These are phyloP conservation scores for Ophiostoma ips DNA, from an alignment of 2,329 filamentous ascomycete genomes.

Conservation along the genomic window DNA sequence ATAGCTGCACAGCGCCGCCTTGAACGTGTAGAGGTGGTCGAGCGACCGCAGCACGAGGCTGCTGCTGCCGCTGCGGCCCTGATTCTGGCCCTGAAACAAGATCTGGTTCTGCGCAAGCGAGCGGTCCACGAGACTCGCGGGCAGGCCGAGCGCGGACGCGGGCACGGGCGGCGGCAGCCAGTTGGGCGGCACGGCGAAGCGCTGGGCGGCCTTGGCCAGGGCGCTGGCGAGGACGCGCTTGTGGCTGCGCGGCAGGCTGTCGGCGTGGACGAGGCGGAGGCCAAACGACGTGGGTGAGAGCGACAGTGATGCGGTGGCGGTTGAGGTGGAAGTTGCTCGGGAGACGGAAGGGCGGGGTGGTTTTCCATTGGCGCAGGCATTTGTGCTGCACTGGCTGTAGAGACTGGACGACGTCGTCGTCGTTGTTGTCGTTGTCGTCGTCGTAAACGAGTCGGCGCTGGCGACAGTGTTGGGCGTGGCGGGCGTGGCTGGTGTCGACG, in stretches of 20 bases:
- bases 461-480: neutral
- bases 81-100: slow-evolving; percentile 44
- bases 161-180: slow-evolving; percentile 31
- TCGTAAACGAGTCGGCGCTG: neutral
- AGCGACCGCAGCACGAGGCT: slow-evolving; percentile 42
- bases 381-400: neutral
- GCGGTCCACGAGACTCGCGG: slow-evolving; percentile 37
- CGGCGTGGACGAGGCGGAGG: slow-evolving; percentile 36
- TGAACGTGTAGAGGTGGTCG: slow-evolving; percentile 51
- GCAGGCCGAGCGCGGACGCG: slow-evolving; percentile 30
- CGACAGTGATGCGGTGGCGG: slow-evolving; percentile 13
- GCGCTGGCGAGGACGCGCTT: slow-evolving; percentile 33
- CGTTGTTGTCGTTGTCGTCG: neutral
- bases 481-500: neutral
- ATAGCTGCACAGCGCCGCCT: slow-evolving; percentile 44
- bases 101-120: slow-evolving; percentile 47
- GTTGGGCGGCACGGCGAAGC: slow-evolving; percentile 29
- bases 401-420: neutral
- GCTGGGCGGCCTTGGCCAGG: slow-evolving; percentile 38
- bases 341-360: no score
- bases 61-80: neutral
- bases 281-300: slow-evolving; percentile 25
- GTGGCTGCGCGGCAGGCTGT: slow-evolving; percentile 30
- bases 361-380: neutral
- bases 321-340: neutral